Base-by-base conservation (phyloP, 2,329 filamentous ascomycete genomes). In the Periconia digitata region DNA sequence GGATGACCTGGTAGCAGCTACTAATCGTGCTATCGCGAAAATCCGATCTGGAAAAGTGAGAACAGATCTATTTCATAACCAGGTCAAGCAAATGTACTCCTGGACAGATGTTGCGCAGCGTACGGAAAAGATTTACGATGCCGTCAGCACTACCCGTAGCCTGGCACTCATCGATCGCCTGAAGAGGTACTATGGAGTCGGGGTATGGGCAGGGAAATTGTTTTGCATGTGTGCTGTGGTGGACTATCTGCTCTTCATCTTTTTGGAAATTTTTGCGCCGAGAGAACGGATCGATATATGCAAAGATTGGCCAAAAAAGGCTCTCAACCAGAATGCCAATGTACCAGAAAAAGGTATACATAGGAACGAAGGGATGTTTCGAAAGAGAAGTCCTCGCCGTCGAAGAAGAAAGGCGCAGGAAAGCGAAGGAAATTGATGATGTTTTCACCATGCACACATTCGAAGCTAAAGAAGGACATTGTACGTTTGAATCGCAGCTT, bases 61-160 rank as follows among this genome's bases (percentile, higher is more conserved):
- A 54, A 95, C 94, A 1, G 92, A 97, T 69, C 84, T 87, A 36
- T 99, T 99, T 66, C 94, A 99, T 69, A 92, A 96, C 58, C 89
- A 97, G 71, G 94, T 99, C 54, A 91, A 92, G 72, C 89, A 89
- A 76, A 97, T 97, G 94, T 99, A 99, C 74, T 95, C 90, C 1
- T 99, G 94, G 94, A 89, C 89, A 22, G 92, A 99, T 69, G 92
- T 99, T 22, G 94, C 94, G 13, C 83, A 88, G 60, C 87, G 94
- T 46, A 97, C 94, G 0, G 94, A 99, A 73, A 83, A 92, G 23
- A 94, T 99, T 0, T 99, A 99, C 72, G 85, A 95, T 67, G 90
- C 94, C 40, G 95, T 99, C 59, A 90, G 85, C 2, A 92, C 91
- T 7, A 85, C 85, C n/a, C 88, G 90, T 60, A 92, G 90, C 61